Evolutionary conservation across 371 early-diverging fungal genomes (phyloP).

Genomic region (Chytridium lagenaria): DNA sequence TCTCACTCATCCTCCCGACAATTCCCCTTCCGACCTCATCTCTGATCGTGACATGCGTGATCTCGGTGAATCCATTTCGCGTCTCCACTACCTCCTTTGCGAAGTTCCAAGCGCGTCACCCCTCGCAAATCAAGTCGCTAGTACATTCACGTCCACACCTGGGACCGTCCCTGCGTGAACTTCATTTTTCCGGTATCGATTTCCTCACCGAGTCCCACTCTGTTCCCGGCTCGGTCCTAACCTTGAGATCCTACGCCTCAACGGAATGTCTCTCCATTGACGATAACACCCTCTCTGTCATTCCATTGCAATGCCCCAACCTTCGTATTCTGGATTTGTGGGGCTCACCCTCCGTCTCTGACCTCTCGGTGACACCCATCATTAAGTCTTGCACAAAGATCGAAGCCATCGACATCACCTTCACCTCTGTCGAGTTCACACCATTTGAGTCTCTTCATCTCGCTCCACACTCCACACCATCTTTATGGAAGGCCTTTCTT

Average conservation of each 20-base stretch:
- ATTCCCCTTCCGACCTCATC: not conserved
- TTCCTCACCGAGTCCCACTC: not conserved
- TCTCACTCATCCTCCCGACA: too few relatives aligned
- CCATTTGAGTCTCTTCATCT: not conserved
- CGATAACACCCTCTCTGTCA: not conserved
- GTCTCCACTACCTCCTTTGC: not conserved
- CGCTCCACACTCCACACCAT: not conserved
- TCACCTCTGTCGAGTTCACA: not conserved
- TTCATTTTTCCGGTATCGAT: slow-evolving; percentile 11
- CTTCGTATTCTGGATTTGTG: slow-evolving; percentile 13
- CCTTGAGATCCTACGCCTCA: slow-evolving; percentile 9
- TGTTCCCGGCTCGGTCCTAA: slow-evolving; percentile 11
- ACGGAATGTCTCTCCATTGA: slow-evolving; percentile 7
- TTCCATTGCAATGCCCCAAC: slow-evolving; percentile 2
- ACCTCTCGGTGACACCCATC: slow-evolving; percentile 1
- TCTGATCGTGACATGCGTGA: not conserved
- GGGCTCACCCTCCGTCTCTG: slow-evolving; percentile 11
- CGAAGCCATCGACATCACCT: slow-evolving; percentile 10
- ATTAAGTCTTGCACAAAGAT: not conserved
- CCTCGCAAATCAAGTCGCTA: not conserved
- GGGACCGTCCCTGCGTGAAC: not conserved
- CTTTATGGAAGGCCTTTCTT: slow-evolving; percentile 2
- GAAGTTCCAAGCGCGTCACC: not conserved
- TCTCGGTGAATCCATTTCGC: not conserved
- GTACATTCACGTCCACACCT: not conserved